phyloP scores from a whole-genome alignment of 768 basidiomycete genomes.

The Macrolepiota fuliginosa region DNA sequence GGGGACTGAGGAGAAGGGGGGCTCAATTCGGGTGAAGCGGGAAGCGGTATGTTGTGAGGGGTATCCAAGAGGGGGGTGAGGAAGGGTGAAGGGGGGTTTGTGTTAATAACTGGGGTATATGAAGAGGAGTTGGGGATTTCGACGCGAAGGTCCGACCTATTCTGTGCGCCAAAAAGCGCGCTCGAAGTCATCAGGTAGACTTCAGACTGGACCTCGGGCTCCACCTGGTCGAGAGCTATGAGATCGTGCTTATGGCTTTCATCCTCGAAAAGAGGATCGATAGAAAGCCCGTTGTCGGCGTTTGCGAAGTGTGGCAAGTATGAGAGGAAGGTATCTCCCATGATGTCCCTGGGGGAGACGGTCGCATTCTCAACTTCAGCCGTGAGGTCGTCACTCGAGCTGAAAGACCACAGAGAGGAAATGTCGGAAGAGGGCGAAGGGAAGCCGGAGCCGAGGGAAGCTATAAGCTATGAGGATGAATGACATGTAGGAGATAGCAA shows the following conservation, averaged over 20 bases:
- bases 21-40: not conserved
- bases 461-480: not conserved
- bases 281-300: not conserved
- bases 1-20: not conserved
- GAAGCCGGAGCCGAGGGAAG: not conserved
- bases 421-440: not conserved
- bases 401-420: not conserved
- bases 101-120: not conserved
- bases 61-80: not conserved
- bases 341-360: constrained; percentile 1
- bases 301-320: not conserved
- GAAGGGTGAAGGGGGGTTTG: not conserved
- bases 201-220: not conserved
- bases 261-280: constrained; percentile 7
- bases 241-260: not conserved
- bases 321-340: not conserved
- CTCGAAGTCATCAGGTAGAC: not conserved
- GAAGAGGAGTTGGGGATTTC: not conserved
- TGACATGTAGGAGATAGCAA: not conserved
- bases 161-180: not conserved
- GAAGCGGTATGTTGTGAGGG: not conserved
- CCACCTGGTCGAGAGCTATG: not conserved
- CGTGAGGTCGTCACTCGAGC: not conserved
- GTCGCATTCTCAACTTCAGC: not conserved
- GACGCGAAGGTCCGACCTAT: not conserved